phyloP scores from a whole-genome alignment of 2,329 filamentous ascomycete genomes.

The Diaporthe caulivora region DNA sequence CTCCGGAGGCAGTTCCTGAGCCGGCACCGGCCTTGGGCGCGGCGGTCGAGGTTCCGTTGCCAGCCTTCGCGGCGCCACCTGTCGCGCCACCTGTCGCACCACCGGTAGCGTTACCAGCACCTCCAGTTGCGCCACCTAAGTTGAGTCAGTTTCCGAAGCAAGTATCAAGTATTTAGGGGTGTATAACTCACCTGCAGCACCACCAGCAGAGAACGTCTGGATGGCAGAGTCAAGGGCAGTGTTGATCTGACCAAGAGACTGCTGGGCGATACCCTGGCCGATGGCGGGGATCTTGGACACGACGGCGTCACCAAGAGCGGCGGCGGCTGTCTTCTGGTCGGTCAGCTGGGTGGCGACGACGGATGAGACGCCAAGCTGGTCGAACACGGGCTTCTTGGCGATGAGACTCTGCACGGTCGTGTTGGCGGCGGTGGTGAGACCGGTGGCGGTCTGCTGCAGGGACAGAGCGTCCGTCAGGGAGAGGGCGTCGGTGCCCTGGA shows the following conservation, averaged over 20 bases:
- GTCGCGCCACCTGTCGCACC: neutral
- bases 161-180: fast-evolving
- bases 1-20: neutral
- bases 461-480: slow-evolving; percentile 42
- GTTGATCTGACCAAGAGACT: slow-evolving; percentile 45
- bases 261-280: slow-evolving; percentile 46
- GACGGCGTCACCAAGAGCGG: slow-evolving; percentile 50
- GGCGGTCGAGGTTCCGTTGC: slow-evolving; percentile 14
- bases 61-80: slow-evolving; percentile 4
- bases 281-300: slow-evolving; percentile 45
- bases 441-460: slow-evolving; percentile 41
- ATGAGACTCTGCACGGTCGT: slow-evolving; percentile 42
- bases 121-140: neutral
- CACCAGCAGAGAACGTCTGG: slow-evolving; percentile 34
- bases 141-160: neutral
- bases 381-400: slow-evolving; percentile 45
- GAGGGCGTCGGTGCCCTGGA: slow-evolving; percentile 45
- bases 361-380: slow-evolving; percentile 45
- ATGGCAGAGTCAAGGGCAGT: slow-evolving; percentile 43
- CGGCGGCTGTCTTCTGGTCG: slow-evolving; percentile 42
- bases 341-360: slow-evolving; percentile 44
- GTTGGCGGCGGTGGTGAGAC: slow-evolving; percentile 43
- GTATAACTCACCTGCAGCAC: neutral
- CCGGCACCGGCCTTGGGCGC: slow-evolving; percentile 11
- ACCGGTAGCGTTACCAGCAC: neutral